Base-by-base conservation (phyloP, 208 protist species). In the Trypanosoma vivax region DNA sequence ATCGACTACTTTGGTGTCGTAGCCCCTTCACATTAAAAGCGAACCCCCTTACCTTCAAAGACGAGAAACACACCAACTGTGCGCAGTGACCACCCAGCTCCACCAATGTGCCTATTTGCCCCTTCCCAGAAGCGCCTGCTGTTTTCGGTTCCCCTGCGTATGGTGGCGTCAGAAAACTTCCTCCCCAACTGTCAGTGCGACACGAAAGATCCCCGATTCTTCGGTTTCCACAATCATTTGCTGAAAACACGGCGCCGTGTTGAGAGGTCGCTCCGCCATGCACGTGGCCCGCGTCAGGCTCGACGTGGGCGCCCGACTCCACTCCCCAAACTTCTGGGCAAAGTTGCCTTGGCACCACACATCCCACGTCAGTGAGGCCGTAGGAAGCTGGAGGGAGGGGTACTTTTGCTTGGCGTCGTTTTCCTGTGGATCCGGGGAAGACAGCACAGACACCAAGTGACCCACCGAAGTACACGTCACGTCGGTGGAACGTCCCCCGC, bases 221-320 rank as follows among this genome's bases (percentile, higher is more conserved):
- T 82, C 65, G 13, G 72, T 66, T 28, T 86, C 65, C 2, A 77
- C 73, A 29, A 83, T 55, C 31, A 92, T 72, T 51, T 92, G 79
- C 68, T 92, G 83, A 45, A 84, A 87, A 46, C 83, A 88, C 10
- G 60, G 45, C 3, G 66, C 59, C 3, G 83, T 92, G 49, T 81
- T 71, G 19, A 85, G 34, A 2, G 83, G 83, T 4, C 79, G 66
- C 51, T 92, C 79, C 9, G 83, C 83, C 63, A 88, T 70, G 50
- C 83, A 92, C 19, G 77, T 88, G n/a, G 84, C 56, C 5, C 80
- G 77, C 25, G 73, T 64, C 23, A 52, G 53, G 45, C 65, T 65
- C 27, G 79, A 58, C 45, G 65, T 46, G 30, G 63, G 45, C 29
- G 30, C 18, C 24, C 60, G 71, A 19, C 63, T 48, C 19, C 42